Conservation (phyloP, 225 moss, liverwort and hornwort genomes). For the Polytrichum formosum region DNA sequence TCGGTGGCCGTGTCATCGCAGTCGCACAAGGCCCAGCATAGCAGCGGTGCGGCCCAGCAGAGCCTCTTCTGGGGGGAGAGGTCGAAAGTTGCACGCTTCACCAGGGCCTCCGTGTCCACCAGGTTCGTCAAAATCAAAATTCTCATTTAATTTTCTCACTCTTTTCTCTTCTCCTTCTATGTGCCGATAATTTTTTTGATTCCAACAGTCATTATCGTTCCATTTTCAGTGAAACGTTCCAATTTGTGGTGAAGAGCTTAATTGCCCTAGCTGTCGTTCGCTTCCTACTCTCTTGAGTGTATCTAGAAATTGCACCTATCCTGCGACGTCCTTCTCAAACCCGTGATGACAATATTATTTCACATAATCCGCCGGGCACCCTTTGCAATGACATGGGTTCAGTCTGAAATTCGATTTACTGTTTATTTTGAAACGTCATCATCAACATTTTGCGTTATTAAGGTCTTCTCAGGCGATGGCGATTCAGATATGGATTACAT, state of each 20-base stretch:
- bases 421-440: too few relatives aligned
- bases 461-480: too few relatives aligned
- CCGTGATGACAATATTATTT: too few relatives aligned
- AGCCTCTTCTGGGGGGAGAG: slow-evolving; percentile 20
- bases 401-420: too few relatives aligned
- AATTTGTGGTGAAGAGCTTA: background rate
- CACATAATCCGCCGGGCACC: too few relatives aligned
- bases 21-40: background rate
- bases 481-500: background rate
- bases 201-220: too few relatives aligned
- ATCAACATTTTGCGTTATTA: too few relatives aligned
- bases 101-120: slow-evolving; percentile 12
- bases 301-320: background rate
- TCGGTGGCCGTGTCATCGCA: slow-evolving; percentile 11
- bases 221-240: too few relatives aligned
- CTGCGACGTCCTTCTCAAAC: too few relatives aligned
- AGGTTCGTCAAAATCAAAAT: background rate
- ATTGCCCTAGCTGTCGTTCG: background rate
- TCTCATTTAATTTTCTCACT: background rate
- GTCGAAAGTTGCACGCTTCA: slow-evolving; percentile 7
- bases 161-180: background rate
- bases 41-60: slow-evolving; percentile 6
- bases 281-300: background rate
- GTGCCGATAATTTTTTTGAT: too few relatives aligned
- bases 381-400: too few relatives aligned